These are phyloP conservation scores for Sungouiella thailandica DNA, from an alignment of 805 yeast species.

Conservation along the genomic window DNA sequence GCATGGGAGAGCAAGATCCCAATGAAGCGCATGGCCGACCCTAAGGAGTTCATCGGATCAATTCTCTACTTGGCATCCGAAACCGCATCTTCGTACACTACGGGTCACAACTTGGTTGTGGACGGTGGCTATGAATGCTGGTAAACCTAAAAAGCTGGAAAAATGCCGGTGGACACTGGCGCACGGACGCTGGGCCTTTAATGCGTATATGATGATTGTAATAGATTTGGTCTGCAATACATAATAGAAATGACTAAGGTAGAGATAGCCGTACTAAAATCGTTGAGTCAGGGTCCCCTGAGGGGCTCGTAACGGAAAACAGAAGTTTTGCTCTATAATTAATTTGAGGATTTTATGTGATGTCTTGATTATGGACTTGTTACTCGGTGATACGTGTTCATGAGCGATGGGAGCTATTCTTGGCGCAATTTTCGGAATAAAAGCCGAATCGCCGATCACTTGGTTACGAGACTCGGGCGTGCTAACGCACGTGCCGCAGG, in stretches of 20 bases:
- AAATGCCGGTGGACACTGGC: background rate
- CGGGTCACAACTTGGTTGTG: slow-evolving; percentile 77
- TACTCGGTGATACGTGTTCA: too few relatives aligned
- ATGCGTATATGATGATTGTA: background rate
- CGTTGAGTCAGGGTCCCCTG: too few relatives aligned
- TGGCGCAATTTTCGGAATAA: too few relatives aligned
- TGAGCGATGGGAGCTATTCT: too few relatives aligned
- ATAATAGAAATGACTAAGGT: background rate
- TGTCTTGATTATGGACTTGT: too few relatives aligned
- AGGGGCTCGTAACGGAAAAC: too few relatives aligned
- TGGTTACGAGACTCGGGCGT: too few relatives aligned
- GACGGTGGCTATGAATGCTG: slow-evolving; percentile 88
- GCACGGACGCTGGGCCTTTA: background rate
- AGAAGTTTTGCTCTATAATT: too few relatives aligned
- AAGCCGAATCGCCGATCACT: too few relatives aligned
- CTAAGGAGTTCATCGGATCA: slow-evolving; percentile 76
- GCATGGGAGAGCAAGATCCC: slow-evolving; percentile 73
- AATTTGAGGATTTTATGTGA: too few relatives aligned
- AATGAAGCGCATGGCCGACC: slow-evolving; percentile 79
- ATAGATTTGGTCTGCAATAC: background rate
- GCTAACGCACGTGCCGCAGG: too few relatives aligned
- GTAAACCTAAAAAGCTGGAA: slow-evolving; percentile 26
- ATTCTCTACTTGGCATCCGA: slow-evolving; percentile 68
- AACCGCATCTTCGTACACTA: slow-evolving; percentile 70
- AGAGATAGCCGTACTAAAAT: too few relatives aligned